Conservation (phyloP, 805 yeast species). For the Danielia oregonensis region DNA sequence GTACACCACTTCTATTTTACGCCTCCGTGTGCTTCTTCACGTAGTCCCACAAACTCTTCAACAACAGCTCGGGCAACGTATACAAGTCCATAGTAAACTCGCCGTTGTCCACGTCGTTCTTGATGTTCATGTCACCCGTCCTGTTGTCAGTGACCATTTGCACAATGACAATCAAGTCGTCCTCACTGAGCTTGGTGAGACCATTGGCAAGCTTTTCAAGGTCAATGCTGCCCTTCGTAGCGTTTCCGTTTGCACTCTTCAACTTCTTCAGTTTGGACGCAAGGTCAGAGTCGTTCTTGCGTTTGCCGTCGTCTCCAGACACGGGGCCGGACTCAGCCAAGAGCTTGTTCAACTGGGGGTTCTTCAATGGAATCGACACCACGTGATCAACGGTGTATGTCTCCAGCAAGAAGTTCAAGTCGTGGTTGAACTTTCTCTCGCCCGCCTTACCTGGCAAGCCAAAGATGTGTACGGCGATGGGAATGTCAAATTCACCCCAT, state of each 20-base stretch:
- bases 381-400: conserved; percentile 75
- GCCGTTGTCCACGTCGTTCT: conserved; percentile 93
- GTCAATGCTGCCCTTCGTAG: conserved; percentile 76
- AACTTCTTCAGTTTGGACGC: conserved; percentile 46
- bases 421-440: conserved; percentile 82
- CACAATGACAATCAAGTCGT: conserved; percentile 89
- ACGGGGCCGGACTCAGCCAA: conserved; percentile 81
- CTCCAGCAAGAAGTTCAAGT: conserved; percentile 78
- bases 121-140: conserved; percentile 91
- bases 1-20: neutral
- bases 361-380: conserved; percentile 70
- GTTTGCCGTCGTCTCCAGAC: conserved; percentile 46
- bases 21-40: conserved; percentile 62
- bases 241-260: conserved; percentile 42
- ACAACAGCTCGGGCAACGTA: conserved; percentile 85
- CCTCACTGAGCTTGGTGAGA: conserved; percentile 82
- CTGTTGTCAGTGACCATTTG: conserved; percentile 97
- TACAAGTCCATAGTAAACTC: conserved; percentile 95
- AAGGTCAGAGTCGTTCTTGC: conserved; percentile 24
- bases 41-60: conserved; percentile 92
- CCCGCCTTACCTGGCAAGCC: conserved; percentile 73
- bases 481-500: conserved; percentile 97
- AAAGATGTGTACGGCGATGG: conserved; percentile 67
- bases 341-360: conserved; percentile 63
- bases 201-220: conserved; percentile 89